Evolutionary conservation across 2,329 filamentous ascomycete genomes (phyloP).

Genomic region (Dryadomyces quercivorus): DNA sequence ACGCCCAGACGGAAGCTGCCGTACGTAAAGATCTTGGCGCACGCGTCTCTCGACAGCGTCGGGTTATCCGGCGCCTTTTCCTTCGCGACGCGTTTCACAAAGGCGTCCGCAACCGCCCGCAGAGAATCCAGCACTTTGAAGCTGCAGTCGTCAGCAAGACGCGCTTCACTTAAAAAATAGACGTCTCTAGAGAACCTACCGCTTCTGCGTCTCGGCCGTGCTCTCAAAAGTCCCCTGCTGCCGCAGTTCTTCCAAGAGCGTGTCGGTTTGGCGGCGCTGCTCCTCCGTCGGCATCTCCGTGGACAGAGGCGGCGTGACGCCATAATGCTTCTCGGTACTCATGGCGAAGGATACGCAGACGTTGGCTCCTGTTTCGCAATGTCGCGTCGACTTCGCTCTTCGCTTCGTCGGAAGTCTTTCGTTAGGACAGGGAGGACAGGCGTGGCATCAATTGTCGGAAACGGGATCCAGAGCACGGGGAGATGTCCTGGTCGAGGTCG

Average conservation of each 20-base stretch:
- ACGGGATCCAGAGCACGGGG: not conserved
- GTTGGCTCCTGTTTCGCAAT: not conserved
- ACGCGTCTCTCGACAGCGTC: slow-evolving; percentile 67
- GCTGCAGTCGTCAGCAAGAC: slow-evolving; percentile 27
- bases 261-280: slow-evolving; percentile 66
- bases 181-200: slow-evolving; percentile 43
- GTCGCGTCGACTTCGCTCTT: too few species aligned
- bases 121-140: slow-evolving; percentile 63
- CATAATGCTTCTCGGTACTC: slow-evolving; percentile 27
- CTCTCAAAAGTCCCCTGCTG: slow-evolving; percentile 86
- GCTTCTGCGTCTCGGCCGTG: slow-evolving; percentile 68
- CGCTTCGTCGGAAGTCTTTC: not conserved
- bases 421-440: not conserved
- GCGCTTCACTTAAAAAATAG: too few species aligned
- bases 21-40: slow-evolving; percentile 90
- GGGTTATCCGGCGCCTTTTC: slow-evolving; percentile 61
- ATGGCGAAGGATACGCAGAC: slow-evolving; percentile 3
- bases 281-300: slow-evolving; percentile 59
- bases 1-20: slow-evolving; percentile 93
- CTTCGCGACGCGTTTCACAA: slow-evolving; percentile 70
- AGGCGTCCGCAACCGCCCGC: slow-evolving; percentile 70
- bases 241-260: slow-evolving; percentile 73
- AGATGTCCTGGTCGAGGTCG: not conserved
- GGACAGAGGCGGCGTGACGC: slow-evolving; percentile 78
- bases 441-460: not conserved